Conservation (phyloP, 345 rosid species). For the Arabis hirsuta region DNA sequence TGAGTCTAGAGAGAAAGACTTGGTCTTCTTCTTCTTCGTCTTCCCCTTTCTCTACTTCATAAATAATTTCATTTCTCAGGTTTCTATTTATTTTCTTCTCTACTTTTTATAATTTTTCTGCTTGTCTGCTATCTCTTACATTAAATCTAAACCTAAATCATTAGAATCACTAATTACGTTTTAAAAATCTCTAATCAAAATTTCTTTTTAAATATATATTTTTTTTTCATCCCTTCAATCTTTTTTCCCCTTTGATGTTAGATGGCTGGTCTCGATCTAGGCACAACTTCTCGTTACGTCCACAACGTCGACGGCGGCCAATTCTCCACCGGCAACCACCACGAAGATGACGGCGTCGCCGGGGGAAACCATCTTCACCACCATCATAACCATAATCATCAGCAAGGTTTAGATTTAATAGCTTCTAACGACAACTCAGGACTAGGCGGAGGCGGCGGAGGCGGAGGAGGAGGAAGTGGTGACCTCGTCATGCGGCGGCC, state of each 20-base stretch:
- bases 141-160: conserved; percentile 40
- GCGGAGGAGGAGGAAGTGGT: conserved; percentile 53
- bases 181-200: conserved; percentile 3
- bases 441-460: conserved; percentile 41
- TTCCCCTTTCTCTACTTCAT: conserved; percentile 28
- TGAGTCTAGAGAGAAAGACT: conserved; percentile 41
- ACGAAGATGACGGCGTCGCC: conserved; percentile 51
- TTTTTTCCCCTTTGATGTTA: conserved; percentile 37
- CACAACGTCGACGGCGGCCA: conserved; percentile 30
- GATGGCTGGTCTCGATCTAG: conserved; percentile 56
- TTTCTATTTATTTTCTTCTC: conserved; percentile 44
- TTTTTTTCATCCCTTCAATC: conserved; percentile 17
- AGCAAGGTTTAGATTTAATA: conserved; percentile 40
- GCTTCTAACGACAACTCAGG: conserved; percentile 37
- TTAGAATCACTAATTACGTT: conserved; percentile 34
- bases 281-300: conserved; percentile 49
- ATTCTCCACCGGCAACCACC: conserved; percentile 55
- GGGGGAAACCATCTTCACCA: conserved; percentile 47
- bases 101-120: conserved; percentile 37
- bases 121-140: conserved; percentile 30
- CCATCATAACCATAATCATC: conserved; percentile 35
- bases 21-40: conserved; percentile 31
- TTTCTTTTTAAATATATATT: conserved; percentile 15
- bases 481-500: conserved; percentile 75
- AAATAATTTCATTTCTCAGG: conserved; percentile 36